Evolutionary conservation across 257 asterid species (phyloP).

Genomic region (Linaria vulgaris): DNA sequence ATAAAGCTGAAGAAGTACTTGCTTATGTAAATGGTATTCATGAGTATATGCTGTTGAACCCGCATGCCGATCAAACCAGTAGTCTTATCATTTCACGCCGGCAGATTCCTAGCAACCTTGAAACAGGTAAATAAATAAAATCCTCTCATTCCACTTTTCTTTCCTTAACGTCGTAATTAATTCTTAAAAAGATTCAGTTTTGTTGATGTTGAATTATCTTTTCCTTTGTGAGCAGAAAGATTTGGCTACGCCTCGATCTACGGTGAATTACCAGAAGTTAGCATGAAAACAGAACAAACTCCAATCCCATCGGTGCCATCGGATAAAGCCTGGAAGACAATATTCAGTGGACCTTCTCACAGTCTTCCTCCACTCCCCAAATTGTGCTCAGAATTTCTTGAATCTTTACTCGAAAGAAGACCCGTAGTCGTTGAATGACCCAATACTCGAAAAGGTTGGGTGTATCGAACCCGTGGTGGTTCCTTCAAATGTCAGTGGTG

Average conservation of each 20-base stretch:
- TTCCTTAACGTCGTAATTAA: neutral
- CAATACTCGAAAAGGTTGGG: neutral
- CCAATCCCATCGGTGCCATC: conserved; percentile 36
- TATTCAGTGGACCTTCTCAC: conserved; percentile 86
- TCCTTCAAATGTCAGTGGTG: neutral
- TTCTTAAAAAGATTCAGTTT: too few relatives aligned
- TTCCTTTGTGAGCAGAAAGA: conserved; percentile 36
- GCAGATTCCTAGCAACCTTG: conserved; percentile 32
- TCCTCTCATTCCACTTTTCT: conserved; percentile 21
- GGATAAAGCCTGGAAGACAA: conserved; percentile 57
- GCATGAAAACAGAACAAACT: conserved; percentile 35
- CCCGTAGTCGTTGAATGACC: conserved; percentile 38
- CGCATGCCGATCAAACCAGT: conserved; percentile 34
- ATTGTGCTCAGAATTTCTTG: conserved; percentile 65
- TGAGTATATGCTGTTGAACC: conserved; percentile 74
- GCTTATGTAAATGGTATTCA: conserved; percentile 55
- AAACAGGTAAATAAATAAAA: too few relatives aligned
- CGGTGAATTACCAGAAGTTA: conserved; percentile 70
- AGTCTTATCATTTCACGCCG: conserved; percentile 35
- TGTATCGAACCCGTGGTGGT: neutral
- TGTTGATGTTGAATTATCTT: conserved; percentile 8
- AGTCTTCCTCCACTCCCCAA: conserved; percentile 75
- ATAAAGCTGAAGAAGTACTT: conserved; percentile 40
- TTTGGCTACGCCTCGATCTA: conserved; percentile 70
- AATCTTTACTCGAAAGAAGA: conserved; percentile 70